These are phyloP conservation scores for Phytophthora fragariae DNA, from an alignment of 352 stramenopile genomes.

Conservation along the genomic window DNA sequence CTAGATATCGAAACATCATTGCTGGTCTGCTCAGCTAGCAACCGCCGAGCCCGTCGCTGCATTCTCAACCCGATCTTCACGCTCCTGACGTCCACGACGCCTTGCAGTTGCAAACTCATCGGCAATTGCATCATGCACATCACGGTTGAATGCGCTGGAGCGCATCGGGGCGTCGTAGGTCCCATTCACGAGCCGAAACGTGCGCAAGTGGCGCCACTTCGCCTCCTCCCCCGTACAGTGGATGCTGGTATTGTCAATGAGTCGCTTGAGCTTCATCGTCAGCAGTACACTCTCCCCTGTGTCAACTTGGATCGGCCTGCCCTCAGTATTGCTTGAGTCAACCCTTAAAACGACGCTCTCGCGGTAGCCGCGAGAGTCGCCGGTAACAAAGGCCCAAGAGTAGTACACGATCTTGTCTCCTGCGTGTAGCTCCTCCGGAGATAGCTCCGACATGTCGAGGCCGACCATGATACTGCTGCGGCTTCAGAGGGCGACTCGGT, in stretches of 20 bases:
- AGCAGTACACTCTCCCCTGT: background rate
- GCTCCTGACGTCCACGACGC: too few relatives aligned
- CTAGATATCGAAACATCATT: background rate
- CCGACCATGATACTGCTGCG: background rate
- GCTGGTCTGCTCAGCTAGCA: background rate
- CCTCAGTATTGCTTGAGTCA: background rate
- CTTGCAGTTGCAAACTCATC: background rate
- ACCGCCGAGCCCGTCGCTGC: background rate
- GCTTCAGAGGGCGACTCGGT: background rate
- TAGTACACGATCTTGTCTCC: constrained; percentile 8
- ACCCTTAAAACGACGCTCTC: background rate
- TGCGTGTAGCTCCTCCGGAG: constrained; percentile 9
- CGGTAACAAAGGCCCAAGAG: background rate
- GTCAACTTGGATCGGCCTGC: background rate
- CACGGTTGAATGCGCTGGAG: background rate
- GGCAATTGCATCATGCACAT: background rate
- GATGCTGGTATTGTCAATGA: background rate
- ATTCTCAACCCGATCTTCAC: background rate
- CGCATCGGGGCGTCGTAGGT: background rate
- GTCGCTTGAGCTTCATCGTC: background rate
- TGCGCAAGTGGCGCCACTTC: background rate
- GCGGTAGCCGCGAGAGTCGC: constrained; percentile 1
- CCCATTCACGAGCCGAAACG: background rate
- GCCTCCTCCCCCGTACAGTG: background rate
- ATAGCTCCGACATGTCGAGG: background rate